A percentile compares a stretch with the other conserved stretches of the same genome.
Evolutionary conservation across 495 filamentous ascomycete genomes (phyloP).

Genomic region (Letharia columbiana): DNA sequence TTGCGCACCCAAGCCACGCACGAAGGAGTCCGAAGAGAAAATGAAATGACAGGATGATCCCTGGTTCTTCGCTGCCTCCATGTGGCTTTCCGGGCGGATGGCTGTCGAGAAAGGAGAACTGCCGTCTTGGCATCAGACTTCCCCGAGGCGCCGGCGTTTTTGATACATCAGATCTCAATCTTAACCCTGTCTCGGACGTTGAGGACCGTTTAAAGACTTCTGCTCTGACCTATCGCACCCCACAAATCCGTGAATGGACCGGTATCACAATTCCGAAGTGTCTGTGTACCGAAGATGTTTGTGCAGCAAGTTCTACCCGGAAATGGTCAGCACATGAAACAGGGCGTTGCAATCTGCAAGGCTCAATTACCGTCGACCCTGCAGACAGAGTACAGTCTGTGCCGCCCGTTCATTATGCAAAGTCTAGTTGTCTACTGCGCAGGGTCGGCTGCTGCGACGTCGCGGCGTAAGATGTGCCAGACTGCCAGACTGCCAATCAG

Average conservation of each 20-base stretch:
- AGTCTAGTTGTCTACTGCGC: not conserved
- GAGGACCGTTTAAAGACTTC: too few relatives aligned
- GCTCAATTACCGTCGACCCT: conserved; percentile 10
- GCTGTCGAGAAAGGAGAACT: conserved; percentile 5
- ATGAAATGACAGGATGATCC: conserved; percentile 15
- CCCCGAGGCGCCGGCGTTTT: conserved; percentile 2
- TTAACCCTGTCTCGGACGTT: not conserved
- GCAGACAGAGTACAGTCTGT: conserved; percentile 1
- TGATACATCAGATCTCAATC: not conserved
- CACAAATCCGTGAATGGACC: not conserved
- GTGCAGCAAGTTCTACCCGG: not conserved
- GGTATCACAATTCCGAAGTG: not conserved
- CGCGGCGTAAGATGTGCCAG: not conserved
- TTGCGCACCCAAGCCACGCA: conserved; percentile 12
- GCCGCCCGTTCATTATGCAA: not conserved
- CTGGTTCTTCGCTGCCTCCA: conserved; percentile 8
- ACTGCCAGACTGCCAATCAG: not conserved
- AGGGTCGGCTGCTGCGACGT: not conserved
- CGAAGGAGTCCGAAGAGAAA: conserved; percentile 3
- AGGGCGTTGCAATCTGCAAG: conserved; percentile 1
- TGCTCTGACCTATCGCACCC: not conserved
- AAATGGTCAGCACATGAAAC: conserved; percentile 14
- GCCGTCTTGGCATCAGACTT: conserved; percentile 9
- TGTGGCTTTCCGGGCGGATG: conserved; percentile 17
- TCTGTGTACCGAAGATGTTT: not conserved